Base-by-base conservation (phyloP, 129 eudicot genomes). In the Chrysanthemum seticuspe region DNA sequence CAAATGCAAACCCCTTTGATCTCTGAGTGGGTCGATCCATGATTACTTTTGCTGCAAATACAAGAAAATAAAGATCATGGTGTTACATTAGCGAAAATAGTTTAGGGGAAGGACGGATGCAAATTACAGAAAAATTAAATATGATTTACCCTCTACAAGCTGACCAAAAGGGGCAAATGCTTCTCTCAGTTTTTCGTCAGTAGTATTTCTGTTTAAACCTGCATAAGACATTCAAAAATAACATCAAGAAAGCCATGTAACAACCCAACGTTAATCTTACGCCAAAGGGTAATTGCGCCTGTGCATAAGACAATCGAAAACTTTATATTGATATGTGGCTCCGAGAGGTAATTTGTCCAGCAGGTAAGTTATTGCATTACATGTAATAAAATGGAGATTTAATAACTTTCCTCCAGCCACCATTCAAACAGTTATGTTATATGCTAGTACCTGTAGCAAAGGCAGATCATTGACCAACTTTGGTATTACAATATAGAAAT, bases 1-100 rank as follows among this genome's bases (percentile, higher is more conserved):
- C 90, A 72, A 94, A 94, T 6, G 83, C 99, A 74, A 90, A 94
- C 69, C 99, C 99, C 83, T 88, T 94, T 68, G 99, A 90, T 82
- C 85, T 88, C 54, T 92, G 93, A 36, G 97, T 78, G 3, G 72
- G 82, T 72, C 96, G 86, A 80, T 94, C 99, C 57, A 71, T 75
- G 29, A 94, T 84, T 1, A 94, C 99, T 77, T 88, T 90, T 55
- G 93, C 97, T 94, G 93, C 65, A 79, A 65, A 65, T 25, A 34
- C 62, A 47, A 70, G 19, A 71, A 65, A 47, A 54, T 56, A 5
- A 16, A 11, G 4, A 64, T 14, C 53, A 48, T 16, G 27, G 23
- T 7, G 57, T 65, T 40, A 62, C 23, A 62, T 44, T 8, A 62
- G 45, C 21, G 0, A 13, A 62, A n/a, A 51, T 29, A 13, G 71